A percentile compares a stretch with the other conserved stretches of the same genome.
Evolutionary conservation across 495 filamentous ascomycete species (phyloP).

Genomic region (Staphylotrichum tortipilum): DNA sequence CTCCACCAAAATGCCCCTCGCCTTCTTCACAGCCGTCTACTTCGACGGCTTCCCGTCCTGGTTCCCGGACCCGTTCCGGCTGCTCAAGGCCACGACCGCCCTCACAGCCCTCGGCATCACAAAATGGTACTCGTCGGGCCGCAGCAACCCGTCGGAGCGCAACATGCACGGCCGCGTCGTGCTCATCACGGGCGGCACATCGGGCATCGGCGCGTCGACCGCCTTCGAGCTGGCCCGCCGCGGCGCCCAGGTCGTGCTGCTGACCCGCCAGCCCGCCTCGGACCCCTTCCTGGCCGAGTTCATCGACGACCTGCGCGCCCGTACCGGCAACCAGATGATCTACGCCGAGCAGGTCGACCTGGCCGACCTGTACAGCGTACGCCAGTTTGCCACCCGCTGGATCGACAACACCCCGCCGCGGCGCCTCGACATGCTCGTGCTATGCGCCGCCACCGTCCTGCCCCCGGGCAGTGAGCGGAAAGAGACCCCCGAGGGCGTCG

Average conservation of each 20-base stretch:
- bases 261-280: constrained; percentile 68
- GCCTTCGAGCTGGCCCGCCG: constrained; percentile 65
- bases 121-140: constrained; percentile 73
- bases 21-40: constrained; percentile 53
- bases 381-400: constrained; percentile 96
- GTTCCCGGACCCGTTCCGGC: constrained; percentile 54
- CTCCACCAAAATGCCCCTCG: constrained; percentile 68
- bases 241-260: constrained; percentile 84
- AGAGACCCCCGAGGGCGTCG: constrained; percentile 67
- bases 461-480: constrained; percentile 46
- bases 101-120: constrained; percentile 53
- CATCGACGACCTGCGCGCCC: constrained; percentile 74
- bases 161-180: constrained; percentile 87
- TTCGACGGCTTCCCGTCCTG: constrained; percentile 54
- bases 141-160: constrained; percentile 66
- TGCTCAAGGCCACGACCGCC: constrained; percentile 52
- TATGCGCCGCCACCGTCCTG: constrained; percentile 71
- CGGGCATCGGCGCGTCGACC: constrained; percentile 77
- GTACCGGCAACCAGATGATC: constrained; percentile 79
- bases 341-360: constrained; percentile 94
- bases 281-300: constrained; percentile 88
- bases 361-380: constrained; percentile 73
- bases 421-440: constrained; percentile 85
- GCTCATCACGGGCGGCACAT: constrained; percentile 92
- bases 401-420: constrained; percentile 89